Evolutionary conservation across 352 stramenopile genomes (phyloP), one percentile per base, ranked within the genome.

Genomic region (Phytophthora cryptogea): DNA sequence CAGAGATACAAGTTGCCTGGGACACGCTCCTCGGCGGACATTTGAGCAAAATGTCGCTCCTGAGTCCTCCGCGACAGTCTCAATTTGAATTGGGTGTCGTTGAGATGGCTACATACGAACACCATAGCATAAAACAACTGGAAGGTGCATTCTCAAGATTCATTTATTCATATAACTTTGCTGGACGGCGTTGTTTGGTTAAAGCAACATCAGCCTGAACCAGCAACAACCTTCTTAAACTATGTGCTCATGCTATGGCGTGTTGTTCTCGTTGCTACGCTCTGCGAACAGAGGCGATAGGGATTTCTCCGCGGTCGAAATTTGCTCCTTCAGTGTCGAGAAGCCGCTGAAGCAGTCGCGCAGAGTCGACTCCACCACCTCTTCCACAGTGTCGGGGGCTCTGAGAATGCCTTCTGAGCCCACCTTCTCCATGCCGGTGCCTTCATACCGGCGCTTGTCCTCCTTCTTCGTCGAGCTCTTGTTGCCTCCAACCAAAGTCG

Each of bases 401-500:
- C 60, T 54, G 26, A 68, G 54, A 43, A 64, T 59, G 32, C 59
- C 45, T 37, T 59, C 45, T 3, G 60, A 68, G 14, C 47, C 54
- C 40, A 51, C 33, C 4, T 47, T 45, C 36, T 57, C 37, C 3
- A 17, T 33, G 17, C 17, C 11, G 11, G 39, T 2, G 4, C 10
- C 16, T 31, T 4, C 5, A 9, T 39, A 26, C 4, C 20, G 10
- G 6, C 16, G 26, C 30, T 50, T 16, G 14, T 2, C 27, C 17
- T 42, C 33, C 8, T 56, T 14, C 16, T 49, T 56, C 6, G 28
- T 11, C 27, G 8, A 6, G 28, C 11, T 10, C 16, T 50, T 43
- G 14, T 56, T 56, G 30, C 45, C 37, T 3, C 47, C 37, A 14
- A 63, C 20, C 27, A 63, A 26, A 8, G 42, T 41, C 28, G 32